phyloP scores from a whole-genome alignment of 768 basidiomycete species.

The Pulveroboletus ravenelii region DNA sequence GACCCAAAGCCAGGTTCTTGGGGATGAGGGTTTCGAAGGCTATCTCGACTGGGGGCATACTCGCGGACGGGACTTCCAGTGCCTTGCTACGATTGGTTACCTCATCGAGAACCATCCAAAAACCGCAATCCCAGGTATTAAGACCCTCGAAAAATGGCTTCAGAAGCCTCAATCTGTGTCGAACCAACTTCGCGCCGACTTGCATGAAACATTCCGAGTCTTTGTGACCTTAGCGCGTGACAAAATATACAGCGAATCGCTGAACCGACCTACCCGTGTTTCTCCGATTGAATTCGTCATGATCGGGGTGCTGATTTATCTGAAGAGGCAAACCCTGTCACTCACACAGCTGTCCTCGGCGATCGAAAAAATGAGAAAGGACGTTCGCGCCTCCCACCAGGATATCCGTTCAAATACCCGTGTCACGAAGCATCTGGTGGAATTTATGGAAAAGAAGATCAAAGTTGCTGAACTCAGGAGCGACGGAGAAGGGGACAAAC shows the following conservation, averaged over 20 bases:
- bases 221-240: slow-evolving; percentile 33
- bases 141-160: slow-evolving; percentile 37
- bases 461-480: slow-evolving; percentile 31
- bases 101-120: slow-evolving; percentile 31
- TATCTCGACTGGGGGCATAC: slow-evolving; percentile 41
- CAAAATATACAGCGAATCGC: slow-evolving; percentile 28
- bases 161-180: slow-evolving; percentile 25
- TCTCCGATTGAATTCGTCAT: slow-evolving; percentile 45
- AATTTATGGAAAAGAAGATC: slow-evolving; percentile 29
- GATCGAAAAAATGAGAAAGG: slow-evolving; percentile 36
- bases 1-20: slow-evolving; percentile 34
- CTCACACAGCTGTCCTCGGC: slow-evolving; percentile 41
- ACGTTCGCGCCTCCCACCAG: slow-evolving; percentile 34
- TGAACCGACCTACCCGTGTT: slow-evolving; percentile 34
- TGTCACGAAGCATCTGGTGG: slow-evolving; percentile 32
- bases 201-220: slow-evolving; percentile 32
- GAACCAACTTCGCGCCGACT: slow-evolving; percentile 23
- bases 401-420: slow-evolving; percentile 40
- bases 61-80: slow-evolving; percentile 45
- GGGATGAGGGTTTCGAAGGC: slow-evolving; percentile 33
- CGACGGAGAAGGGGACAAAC: slow-evolving; percentile 30
- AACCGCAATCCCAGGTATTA: slow-evolving; percentile 20
- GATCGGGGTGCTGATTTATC: slow-evolving; percentile 38
- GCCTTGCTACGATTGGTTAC: slow-evolving; percentile 35
- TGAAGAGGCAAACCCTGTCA: slow-evolving; percentile 30